These are phyloP conservation scores for Phytophthora constricta DNA, from an alignment of 352 stramenopile species.

Conservation along the genomic window DNA sequence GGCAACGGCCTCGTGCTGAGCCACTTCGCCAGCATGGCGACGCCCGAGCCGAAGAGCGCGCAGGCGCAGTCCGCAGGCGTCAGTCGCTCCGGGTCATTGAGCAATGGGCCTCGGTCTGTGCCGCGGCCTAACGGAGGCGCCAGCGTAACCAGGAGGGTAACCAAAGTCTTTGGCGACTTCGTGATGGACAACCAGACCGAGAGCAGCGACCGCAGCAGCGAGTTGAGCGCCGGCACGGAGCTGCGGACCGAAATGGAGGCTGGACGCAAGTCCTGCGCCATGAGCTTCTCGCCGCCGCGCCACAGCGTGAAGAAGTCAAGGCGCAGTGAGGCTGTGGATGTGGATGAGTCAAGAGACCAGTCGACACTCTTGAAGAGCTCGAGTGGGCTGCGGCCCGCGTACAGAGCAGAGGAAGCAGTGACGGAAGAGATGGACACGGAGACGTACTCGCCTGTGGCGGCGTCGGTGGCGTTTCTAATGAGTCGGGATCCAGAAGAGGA, in stretches of 20 bases:
- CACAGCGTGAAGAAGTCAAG: slow-evolving; percentile 23
- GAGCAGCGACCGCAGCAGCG: slow-evolving; percentile 35
- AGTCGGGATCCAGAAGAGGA: slow-evolving; percentile 66
- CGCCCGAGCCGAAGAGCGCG: slow-evolving; percentile 42
- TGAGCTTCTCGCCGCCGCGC: slow-evolving; percentile 41
- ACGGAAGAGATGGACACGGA: slow-evolving; percentile 14
- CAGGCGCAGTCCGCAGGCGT: slow-evolving; percentile 26
- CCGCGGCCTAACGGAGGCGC: slow-evolving; percentile 1
- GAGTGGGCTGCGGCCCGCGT: background rate
- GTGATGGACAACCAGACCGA: slow-evolving; percentile 40
- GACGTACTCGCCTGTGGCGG: slow-evolving; percentile 27
- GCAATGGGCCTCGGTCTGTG: slow-evolving; percentile 32
- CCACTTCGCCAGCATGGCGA: slow-evolving; percentile 66
- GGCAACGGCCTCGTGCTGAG: slow-evolving; percentile 64
- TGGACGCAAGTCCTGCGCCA: slow-evolving; percentile 24
- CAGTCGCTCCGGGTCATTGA: no score
- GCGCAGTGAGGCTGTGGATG: slow-evolving; percentile 3
- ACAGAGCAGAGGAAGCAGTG: background rate
- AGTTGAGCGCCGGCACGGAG: slow-evolving; percentile 15
- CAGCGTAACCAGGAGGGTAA: background rate
- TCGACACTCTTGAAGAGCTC: slow-evolving; percentile 9
- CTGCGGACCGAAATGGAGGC: slow-evolving; percentile 3
- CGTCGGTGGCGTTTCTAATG: slow-evolving; percentile 66
- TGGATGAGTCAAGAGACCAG: background rate
- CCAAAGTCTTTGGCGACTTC: slow-evolving; percentile 40